A percentile compares a stretch with the other conserved stretches of the same genome.
Evolutionary conservation across 768 basidiomycete genomes (phyloP).

Genomic region (Mycena capillaripes): DNA sequence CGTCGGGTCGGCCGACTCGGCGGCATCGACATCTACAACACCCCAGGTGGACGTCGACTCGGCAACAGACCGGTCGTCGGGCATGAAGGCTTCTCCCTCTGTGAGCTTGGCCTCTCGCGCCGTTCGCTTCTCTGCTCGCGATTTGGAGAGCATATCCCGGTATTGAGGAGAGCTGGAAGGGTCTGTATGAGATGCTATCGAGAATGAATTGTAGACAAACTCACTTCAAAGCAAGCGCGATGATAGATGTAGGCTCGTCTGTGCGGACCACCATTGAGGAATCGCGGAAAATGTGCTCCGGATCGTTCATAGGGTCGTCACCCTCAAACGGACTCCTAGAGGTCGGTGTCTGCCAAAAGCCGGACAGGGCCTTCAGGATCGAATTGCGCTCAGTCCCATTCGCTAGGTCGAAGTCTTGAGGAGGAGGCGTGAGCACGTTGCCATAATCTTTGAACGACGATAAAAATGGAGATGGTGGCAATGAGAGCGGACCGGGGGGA

Average conservation of each 20-base stretch:
- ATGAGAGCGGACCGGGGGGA: conserved; percentile 50
- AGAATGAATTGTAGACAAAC: conserved; percentile 40
- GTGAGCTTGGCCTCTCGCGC: conserved; percentile 68
- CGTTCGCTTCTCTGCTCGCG: conserved; percentile 82
- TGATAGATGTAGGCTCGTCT: conserved; percentile 98
- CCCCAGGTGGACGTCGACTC: conserved; percentile 95
- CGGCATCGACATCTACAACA: conserved; percentile 85
- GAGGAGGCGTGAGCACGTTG: conserved; percentile 59
- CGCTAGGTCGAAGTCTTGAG: conserved; percentile 67
- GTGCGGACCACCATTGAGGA: conserved; percentile 95
- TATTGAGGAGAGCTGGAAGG: conserved; percentile 80
- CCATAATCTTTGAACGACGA: conserved; percentile 54
- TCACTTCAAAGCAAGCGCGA: conserved; percentile 93
- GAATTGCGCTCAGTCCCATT: conserved; percentile 76
- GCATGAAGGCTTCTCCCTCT: conserved; percentile 92
- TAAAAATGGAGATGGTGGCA: conserved; percentile 73
- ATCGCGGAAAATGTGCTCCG: conserved; percentile 95
- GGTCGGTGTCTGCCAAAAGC: conserved; percentile 76
- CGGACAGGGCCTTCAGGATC: conserved; percentile 86
- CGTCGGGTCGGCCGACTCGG: conserved; percentile 76
- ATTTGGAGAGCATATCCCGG: conserved; percentile 82
- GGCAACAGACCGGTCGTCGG: conserved; percentile 85
- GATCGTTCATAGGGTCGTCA: conserved; percentile 80
- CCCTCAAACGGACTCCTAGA: conserved; percentile 70
- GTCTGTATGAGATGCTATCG: conserved; percentile 26